These are phyloP conservation scores for Bipolaris oryzae DNA, from an alignment of 2,329 filamentous ascomycete genomes.

Conservation along the genomic window DNA sequence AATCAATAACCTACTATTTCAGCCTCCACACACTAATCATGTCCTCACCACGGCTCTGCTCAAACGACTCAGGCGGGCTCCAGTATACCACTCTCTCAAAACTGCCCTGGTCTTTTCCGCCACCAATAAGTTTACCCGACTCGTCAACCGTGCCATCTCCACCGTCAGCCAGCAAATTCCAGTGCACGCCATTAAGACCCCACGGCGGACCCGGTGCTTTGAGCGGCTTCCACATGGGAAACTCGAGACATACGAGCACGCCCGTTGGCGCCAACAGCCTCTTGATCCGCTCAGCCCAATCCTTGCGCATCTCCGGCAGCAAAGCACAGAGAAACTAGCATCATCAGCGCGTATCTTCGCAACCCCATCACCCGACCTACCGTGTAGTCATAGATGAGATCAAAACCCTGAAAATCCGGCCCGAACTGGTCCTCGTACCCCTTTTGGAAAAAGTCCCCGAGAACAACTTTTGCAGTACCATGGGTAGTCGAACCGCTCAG, in stretches of 20 bases:
- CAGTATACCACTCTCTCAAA: slow-evolving; percentile 20
- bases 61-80: slow-evolving; percentile 24
- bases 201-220: slow-evolving; percentile 72
- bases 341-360: neutral
- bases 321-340: slow-evolving; percentile 64
- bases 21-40: slow-evolving; percentile 27
- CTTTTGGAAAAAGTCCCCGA: slow-evolving; percentile 68
- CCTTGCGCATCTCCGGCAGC: slow-evolving; percentile 58
- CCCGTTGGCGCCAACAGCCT: slow-evolving; percentile 59
- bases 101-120: slow-evolving; percentile 6
- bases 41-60: slow-evolving; percentile 22
- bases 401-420: slow-evolving; percentile 49
- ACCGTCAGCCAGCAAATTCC: slow-evolving; percentile 20
- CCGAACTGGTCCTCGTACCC: slow-evolving; percentile 56
- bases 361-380: slow-evolving; percentile 42
- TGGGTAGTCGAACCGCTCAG: slow-evolving; percentile 8
- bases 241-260: slow-evolving; percentile 70
- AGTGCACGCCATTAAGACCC: slow-evolving; percentile 59
- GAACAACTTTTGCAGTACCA: slow-evolving; percentile 60
- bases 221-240: slow-evolving; percentile 71
- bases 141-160: slow-evolving; percentile 17
- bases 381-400: slow-evolving; percentile 67
- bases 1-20: slow-evolving; percentile 1
- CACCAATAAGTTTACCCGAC: slow-evolving; percentile 12
- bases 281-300: slow-evolving; percentile 61